Percentiles rank a stretch among this genome's conserved stretches.
Evolutionary conservation across 2,329 filamentous ascomycete genomes (phyloP).

Genomic region (Diaporthe sp.): DNA sequence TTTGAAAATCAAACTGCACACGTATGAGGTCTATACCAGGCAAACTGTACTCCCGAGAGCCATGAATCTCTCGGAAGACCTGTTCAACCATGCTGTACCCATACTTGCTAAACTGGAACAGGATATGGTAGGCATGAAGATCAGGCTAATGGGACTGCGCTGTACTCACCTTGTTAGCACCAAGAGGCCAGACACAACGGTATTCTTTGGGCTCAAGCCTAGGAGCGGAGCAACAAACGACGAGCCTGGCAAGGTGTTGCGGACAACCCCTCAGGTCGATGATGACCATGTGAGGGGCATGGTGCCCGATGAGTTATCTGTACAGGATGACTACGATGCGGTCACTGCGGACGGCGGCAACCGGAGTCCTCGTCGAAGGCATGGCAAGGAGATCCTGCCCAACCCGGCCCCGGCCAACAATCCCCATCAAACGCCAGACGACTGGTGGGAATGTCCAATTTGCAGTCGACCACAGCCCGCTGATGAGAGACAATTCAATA

Average conservation of each 20-base stretch:
- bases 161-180: constrained; percentile 89
- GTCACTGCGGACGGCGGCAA: constrained; percentile 66
- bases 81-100: constrained; percentile 84
- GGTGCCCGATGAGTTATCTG: constrained; percentile 74
- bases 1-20: constrained; percentile 93
- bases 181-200: constrained; percentile 80
- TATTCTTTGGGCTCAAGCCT: constrained; percentile 79
- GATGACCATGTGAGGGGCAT: constrained; percentile 71
- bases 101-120: constrained; percentile 87
- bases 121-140: constrained; percentile 80
- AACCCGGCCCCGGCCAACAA: constrained; percentile 57
- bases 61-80: constrained; percentile 78
- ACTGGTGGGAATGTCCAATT: constrained; percentile 88
- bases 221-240: constrained; percentile 36
- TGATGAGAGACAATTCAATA: constrained; percentile 83
- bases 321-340: constrained; percentile 42
- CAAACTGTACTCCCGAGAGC: constrained; percentile 81
- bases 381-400: constrained; percentile 63
- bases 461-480: constrained; percentile 81
- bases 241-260: constrained; percentile 33
- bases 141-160: constrained; percentile 88
- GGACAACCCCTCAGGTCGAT: not conserved
- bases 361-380: constrained; percentile 45
- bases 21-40: constrained; percentile 89
- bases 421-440: constrained; percentile 48